phyloP scores from a whole-genome alignment of 2,329 filamentous ascomycete genomes.

The Davidsoniella eucalypti region DNA sequence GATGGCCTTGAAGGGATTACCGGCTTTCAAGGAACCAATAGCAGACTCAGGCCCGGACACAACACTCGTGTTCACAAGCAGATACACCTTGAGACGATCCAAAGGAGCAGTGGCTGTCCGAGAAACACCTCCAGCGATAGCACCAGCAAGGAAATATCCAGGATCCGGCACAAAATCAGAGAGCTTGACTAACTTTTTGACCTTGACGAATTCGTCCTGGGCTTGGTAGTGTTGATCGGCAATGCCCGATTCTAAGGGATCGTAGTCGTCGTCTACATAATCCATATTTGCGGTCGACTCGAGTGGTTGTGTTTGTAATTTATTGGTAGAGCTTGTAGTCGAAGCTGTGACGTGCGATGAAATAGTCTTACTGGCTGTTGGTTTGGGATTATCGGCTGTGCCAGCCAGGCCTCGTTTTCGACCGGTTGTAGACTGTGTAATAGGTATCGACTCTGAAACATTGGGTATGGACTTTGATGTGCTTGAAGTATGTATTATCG shows the following conservation, averaged over 20 bases:
- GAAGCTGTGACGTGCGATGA: not conserved
- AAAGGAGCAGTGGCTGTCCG: slow-evolving; percentile 90
- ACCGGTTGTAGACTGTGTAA: not conserved
- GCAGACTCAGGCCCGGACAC: slow-evolving; percentile 31
- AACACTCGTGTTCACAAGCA: slow-evolving; percentile 69
- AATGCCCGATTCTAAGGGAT: not conserved
- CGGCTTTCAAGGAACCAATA: slow-evolving; percentile 51
- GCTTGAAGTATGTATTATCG: not conserved
- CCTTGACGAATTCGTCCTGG: not conserved
- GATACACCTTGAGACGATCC: slow-evolving; percentile 91
- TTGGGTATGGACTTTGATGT: not conserved
- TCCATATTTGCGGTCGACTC: too few species aligned
- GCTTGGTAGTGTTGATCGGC: not conserved
- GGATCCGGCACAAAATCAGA: slow-evolving; percentile 60
- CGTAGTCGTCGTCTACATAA: too few species aligned
- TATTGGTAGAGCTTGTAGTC: not conserved
- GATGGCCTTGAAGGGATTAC: slow-evolving; percentile 46
- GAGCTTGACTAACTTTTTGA: slow-evolving; percentile 26
- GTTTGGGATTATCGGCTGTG: not conserved
- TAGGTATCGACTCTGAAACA: not conserved
- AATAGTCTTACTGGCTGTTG: not conserved
- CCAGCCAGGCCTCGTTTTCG: slow-evolving; percentile 3
- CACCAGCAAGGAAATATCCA: slow-evolving; percentile 97
- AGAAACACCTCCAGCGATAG: slow-evolving; percentile 83
- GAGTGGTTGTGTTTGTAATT: too few species aligned